Evolutionary conservation across 1,284 basidiomycete genomes (phyloP).

Genomic region (Puccinia sorghi): DNA sequence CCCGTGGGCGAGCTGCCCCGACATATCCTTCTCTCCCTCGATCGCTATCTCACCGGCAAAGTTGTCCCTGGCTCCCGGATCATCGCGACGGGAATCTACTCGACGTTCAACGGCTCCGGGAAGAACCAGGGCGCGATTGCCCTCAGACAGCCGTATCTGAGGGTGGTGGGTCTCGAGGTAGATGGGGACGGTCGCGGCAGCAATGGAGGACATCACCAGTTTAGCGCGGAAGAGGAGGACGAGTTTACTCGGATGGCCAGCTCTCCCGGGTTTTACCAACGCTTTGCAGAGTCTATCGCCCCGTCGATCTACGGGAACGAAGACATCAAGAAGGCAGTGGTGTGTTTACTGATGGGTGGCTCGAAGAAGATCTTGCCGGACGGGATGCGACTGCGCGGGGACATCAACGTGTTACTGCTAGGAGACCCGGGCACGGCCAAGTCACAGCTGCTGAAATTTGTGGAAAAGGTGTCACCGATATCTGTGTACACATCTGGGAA

Average conservation of each 20-base stretch:
- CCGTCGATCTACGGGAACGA: slow-evolving; percentile 95
- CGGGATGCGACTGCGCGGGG: slow-evolving; percentile 93
- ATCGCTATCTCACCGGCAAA: slow-evolving; percentile 79
- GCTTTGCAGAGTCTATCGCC: slow-evolving; percentile 89
- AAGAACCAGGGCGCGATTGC: slow-evolving; percentile 67
- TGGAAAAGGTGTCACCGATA: slow-evolving; percentile 92
- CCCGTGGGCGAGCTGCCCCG: slow-evolving; percentile 96
- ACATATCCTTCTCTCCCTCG: slow-evolving; percentile 89
- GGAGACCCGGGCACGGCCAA: slow-evolving; percentile 99
- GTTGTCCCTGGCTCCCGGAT: slow-evolving; percentile 93
- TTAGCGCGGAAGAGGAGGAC: slow-evolving; percentile 94
- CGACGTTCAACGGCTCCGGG: slow-evolving; percentile 73
- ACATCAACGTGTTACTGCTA: slow-evolving; percentile 94
- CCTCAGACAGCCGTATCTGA: slow-evolving; percentile 89
- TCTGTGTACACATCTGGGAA: slow-evolving; percentile 99
- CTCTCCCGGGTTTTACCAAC: slow-evolving; percentile 86
- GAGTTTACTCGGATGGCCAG: slow-evolving; percentile 85
- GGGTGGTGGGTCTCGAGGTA: slow-evolving; percentile 88
- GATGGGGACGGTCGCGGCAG: slow-evolving; percentile 66
- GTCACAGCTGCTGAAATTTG: slow-evolving; percentile 95
- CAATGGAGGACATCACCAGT: slow-evolving; percentile 69
- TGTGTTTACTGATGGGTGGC: slow-evolving; percentile 93
- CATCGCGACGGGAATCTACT: slow-evolving; percentile 94
- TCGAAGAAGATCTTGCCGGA: slow-evolving; percentile 95
- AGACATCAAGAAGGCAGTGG: slow-evolving; percentile 98